Base-by-base conservation (phyloP, 805 yeast genomes). In the Martiniozyma abietophila region DNA sequence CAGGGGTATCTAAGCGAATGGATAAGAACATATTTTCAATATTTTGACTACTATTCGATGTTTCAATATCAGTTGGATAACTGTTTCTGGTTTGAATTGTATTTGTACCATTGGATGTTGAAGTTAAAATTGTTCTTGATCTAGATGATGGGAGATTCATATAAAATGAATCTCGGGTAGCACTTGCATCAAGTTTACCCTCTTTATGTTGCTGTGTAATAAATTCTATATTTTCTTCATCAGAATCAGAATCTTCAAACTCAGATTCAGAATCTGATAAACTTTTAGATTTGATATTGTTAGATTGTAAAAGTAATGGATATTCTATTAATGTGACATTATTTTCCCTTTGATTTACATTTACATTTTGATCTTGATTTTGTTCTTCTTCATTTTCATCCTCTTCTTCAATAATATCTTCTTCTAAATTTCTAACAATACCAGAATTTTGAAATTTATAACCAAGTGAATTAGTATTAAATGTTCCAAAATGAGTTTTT, bases 151-250 rank as follows among this genome's bases (percentile, higher is more conserved):
- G 9, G 18, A 32, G 14, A 19, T 27, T 23, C 15, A 27, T 10
- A n/a, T n/a, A n/a, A n/a, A n/a, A n/a, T 6, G 29, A 32, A 20
- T 25, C 35, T n/a, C 17, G 5, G 8, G 27, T 26, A 20, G 36
- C 16, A 34, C 18, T 8, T 15, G 26, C 19, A 20, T 32, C 35
- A 2, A 32, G 17, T 10, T 12, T 19, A 7, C 35, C 35, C 29
- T 32, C 35, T n/a, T 25, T 16, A 16, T 33, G 29, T 21, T 28
- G 30, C 19, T 34, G 43, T 1, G 37, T 27, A 5, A 42, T 38
- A 31, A 31, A 46, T 30, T 53, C 58, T 15, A 56, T 56, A 28
- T 53, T 53, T 33, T 56, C 59, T 27, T 53, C 56, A 35, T 54
- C 59, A 1, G 57, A 50, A 31, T 54, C 59, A 1, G 54, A 48